Evolutionary conservation across 2,329 filamentous ascomycete species (phyloP).

Genomic region (Didymella lethalis): DNA sequence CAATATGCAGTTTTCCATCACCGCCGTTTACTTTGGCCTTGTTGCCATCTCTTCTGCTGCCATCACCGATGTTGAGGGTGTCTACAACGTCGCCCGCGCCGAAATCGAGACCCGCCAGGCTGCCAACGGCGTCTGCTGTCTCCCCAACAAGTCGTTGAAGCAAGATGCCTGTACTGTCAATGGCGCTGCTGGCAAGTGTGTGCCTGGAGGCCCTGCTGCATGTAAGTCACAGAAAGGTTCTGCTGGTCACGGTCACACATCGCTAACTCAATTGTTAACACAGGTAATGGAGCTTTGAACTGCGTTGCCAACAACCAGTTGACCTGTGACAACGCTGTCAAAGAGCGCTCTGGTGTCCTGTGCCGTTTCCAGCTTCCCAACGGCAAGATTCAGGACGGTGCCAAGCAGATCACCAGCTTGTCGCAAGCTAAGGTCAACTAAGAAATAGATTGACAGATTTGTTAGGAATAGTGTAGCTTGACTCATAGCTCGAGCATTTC

Average conservation of each 20-base stretch:
- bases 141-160: conserved; percentile 25
- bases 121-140: conserved; percentile 29
- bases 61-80: conserved; percentile 28
- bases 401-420: not conserved
- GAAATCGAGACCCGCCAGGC: conserved; percentile 24
- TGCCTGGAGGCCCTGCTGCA: conserved; percentile 27
- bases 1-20: not conserved
- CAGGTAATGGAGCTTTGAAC: conserved; percentile 25
- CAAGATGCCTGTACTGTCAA: conserved; percentile 29
- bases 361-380: conserved; percentile 27
- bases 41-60: conserved; percentile 29
- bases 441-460: not conserved
- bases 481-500: not conserved
- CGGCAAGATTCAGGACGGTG: conserved; percentile 1
- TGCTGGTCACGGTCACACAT: not conserved
- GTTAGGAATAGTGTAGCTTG: not conserved
- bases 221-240: not conserved
- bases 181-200: conserved; percentile 28
- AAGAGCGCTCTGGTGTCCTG: conserved; percentile 26
- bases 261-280: not conserved
- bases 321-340: conserved; percentile 25
- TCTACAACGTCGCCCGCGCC: conserved; percentile 21
- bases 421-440: not conserved
- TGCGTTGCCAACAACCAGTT: conserved; percentile 30
- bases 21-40: conserved; percentile 27